Percentiles rank a stretch among this genome's conserved stretches.
Evolutionary conservation across 306 rosid species (phyloP).

Genomic region (Mimosa pudica): DNA sequence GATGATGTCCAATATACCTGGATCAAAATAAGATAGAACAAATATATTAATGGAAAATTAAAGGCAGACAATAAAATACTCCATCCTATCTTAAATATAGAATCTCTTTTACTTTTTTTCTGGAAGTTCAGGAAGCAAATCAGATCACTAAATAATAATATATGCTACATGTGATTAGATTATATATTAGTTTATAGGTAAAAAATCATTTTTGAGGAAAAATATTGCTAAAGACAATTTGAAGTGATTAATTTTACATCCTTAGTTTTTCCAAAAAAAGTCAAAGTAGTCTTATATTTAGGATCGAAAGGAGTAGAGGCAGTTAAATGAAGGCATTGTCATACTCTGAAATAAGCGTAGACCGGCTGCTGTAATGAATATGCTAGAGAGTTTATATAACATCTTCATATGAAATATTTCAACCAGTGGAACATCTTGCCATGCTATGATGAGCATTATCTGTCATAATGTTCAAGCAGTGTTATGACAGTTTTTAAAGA

Average conservation of each 20-base stretch:
- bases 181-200: too few relatives aligned
- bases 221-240: too few relatives aligned
- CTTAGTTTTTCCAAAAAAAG: too few relatives aligned
- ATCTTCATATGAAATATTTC: constrained; percentile 70
- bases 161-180: too few relatives aligned
- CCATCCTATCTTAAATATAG: too few relatives aligned
- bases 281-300: too few relatives aligned
- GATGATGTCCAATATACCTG: constrained; percentile 77
- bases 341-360: constrained; percentile 93
- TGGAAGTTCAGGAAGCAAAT: too few relatives aligned
- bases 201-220: too few relatives aligned
- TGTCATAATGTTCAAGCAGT: constrained; percentile 44
- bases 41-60: constrained; percentile 27
- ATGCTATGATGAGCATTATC: constrained; percentile 80
- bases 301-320: neutral
- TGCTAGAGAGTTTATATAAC: constrained; percentile 68
- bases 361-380: constrained; percentile 94
- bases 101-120: too few relatives aligned
- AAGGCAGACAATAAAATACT: neutral
- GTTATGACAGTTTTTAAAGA: constrained; percentile 38
- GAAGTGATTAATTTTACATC: too few relatives aligned
- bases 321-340: constrained; percentile 33
- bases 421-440: constrained; percentile 52
- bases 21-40: constrained; percentile 17
- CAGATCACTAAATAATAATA: too few relatives aligned